These are phyloP conservation scores for Lactifluus piperatus DNA, from an alignment of 768 basidiomycete genomes.

Conservation along the genomic window DNA sequence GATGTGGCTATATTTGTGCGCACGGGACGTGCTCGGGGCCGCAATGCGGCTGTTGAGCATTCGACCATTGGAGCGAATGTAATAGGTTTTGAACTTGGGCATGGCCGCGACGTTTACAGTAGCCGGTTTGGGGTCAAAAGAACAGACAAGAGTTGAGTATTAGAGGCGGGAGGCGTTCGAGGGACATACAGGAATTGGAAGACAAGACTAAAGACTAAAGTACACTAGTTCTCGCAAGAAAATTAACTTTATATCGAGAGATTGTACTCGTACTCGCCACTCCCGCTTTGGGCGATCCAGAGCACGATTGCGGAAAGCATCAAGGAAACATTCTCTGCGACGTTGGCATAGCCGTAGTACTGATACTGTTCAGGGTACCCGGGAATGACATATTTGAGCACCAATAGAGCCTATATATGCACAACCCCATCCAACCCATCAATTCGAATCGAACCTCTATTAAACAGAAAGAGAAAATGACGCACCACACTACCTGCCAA, in stretches of 20 bases:
- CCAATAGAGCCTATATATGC: slow-evolving; percentile 59
- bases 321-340: slow-evolving; percentile 83
- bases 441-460: background rate
- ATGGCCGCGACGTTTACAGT: too few relatives aligned
- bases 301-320: slow-evolving; percentile 83
- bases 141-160: background rate
- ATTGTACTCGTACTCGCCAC: slow-evolving; percentile 90
- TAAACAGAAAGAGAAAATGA: slow-evolving; percentile 19
- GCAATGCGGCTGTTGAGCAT: slow-evolving; percentile 86
- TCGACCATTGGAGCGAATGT: slow-evolving; percentile 91
- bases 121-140: background rate
- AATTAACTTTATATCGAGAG: slow-evolving; percentile 33
- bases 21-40: slow-evolving; percentile 81
- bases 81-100: slow-evolving; percentile 9
- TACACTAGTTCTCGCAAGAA: background rate
- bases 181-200: background rate
- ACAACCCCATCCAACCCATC: background rate
- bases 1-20: slow-evolving; percentile 82
- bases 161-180: background rate
- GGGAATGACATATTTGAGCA: slow-evolving; percentile 82
- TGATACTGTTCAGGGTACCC: slow-evolving; percentile 65
- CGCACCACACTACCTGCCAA: slow-evolving; percentile 93
- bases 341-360: slow-evolving; percentile 92
- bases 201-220: background rate
- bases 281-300: slow-evolving; percentile 84